Percentiles rank a stretch among this genome's conserved stretches.
Conservation (phyloP, 2,329 filamentous ascomycete genomes). For the Venturia asperata region DNA sequence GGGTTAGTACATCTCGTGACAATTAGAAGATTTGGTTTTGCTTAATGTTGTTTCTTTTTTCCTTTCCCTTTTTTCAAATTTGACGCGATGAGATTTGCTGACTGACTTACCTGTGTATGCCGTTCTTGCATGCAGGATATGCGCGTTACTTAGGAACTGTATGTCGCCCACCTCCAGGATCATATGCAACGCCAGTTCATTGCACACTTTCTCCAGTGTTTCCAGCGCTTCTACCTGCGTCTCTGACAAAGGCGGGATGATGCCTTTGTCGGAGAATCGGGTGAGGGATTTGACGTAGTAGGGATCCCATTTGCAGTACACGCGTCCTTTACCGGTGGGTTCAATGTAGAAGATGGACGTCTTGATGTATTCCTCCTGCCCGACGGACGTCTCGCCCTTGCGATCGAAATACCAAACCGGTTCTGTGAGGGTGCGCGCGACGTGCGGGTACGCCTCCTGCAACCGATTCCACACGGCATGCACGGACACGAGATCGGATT, state of each 20-base stretch:
- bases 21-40: no score
- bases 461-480: conserved; percentile 79
- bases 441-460: conserved; percentile 66
- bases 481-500: conserved; percentile 71
- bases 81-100: not conserved
- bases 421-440: conserved; percentile 65
- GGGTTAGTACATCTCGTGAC: no score
- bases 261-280: conserved; percentile 64
- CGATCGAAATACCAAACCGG: conserved; percentile 90
- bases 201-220: conserved; percentile 69
- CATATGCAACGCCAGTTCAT: conserved; percentile 72
- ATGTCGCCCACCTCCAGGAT: conserved; percentile 80
- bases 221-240: conserved; percentile 61
- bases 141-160: conserved; percentile 75
- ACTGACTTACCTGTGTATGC: conserved; percentile 51
- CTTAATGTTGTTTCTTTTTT: no score
- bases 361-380: conserved; percentile 67
- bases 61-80: no score
- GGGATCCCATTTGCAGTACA: conserved; percentile 70
- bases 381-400: conserved; percentile 71
- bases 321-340: conserved; percentile 51
- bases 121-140: conserved; percentile 74
- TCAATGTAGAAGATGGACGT: conserved; percentile 72
- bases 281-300: conserved; percentile 74
- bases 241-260: conserved; percentile 64